Evolutionary conservation across 2,329 filamentous ascomycete species (phyloP).

Genomic region (Aspergillus sp.): DNA sequence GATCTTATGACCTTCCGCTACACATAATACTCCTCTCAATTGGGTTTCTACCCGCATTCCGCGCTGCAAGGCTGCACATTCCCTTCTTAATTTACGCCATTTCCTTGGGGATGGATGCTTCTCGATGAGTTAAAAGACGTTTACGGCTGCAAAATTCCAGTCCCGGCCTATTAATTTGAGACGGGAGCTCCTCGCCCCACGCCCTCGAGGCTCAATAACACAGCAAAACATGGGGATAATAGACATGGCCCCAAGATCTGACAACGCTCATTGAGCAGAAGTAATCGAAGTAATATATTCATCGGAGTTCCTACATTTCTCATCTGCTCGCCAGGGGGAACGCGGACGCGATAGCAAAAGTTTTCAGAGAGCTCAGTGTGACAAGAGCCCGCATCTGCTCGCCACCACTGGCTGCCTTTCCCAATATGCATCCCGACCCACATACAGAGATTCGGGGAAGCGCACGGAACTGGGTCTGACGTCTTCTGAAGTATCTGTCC

Average conservation of each 20-base stretch:
- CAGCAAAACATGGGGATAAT: neutral
- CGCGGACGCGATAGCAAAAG: neutral
- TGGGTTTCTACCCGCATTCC: conserved; percentile 1
- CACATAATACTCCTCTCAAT: neutral
- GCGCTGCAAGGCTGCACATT: conserved; percentile 4
- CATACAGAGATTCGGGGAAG: neutral
- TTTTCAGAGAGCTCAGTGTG: neutral
- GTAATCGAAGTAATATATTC: neutral
- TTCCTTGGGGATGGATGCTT: neutral
- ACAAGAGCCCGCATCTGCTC: conserved; percentile 2
- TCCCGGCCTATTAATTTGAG: neutral
- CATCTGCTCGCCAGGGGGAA: neutral
- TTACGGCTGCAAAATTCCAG: neutral
- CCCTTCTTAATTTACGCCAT: conserved; percentile 1
- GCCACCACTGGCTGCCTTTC: neutral
- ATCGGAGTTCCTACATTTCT: neutral
- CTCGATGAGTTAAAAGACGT: neutral
- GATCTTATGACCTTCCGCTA: conserved; percentile 5
- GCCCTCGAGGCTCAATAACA: neutral
- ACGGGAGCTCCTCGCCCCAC: neutral
- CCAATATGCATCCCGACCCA: conserved; percentile 5
- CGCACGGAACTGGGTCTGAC: neutral
- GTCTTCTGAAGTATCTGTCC: neutral
- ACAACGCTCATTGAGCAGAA: neutral
- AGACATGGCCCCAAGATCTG: neutral